Evolutionary conservation across 176 grass and related monocot genomes (phyloP).

Genomic region (Otatea glauca): DNA sequence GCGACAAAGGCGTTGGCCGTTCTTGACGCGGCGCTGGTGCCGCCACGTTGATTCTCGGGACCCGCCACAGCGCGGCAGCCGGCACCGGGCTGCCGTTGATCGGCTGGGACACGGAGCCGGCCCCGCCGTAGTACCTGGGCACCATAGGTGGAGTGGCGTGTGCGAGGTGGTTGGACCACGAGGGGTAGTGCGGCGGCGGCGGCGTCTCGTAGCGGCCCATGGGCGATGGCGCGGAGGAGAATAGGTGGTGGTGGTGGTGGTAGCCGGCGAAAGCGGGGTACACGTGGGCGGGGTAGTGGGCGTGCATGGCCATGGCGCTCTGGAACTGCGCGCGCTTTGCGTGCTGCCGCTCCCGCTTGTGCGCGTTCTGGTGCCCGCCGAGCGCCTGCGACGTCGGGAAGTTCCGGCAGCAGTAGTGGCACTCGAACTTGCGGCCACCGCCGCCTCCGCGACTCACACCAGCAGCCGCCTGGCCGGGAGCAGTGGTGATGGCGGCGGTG

Average conservation of each 20-base stretch:
- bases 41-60: slow-evolving; percentile 40
- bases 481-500: not conserved
- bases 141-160: not conserved
- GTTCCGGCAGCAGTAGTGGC: slow-evolving; percentile 98
- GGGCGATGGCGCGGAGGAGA: slow-evolving; percentile 27
- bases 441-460: not conserved
- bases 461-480: not conserved
- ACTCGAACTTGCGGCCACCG: slow-evolving; percentile 78
- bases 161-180: slow-evolving; percentile 52
- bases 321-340: slow-evolving; percentile 87
- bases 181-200: slow-evolving; percentile 68
- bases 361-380: slow-evolving; percentile 98
- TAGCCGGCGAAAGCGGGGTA: slow-evolving; percentile 65
- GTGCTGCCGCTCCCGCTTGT: slow-evolving; percentile 78
- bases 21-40: slow-evolving; percentile 42
- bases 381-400: slow-evolving; percentile 96
- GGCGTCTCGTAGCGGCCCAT: slow-evolving; percentile 52
- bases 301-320: slow-evolving; percentile 69
- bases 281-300: slow-evolving; percentile 49
- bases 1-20: slow-evolving; percentile 33
- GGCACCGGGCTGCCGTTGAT: slow-evolving; percentile 74
- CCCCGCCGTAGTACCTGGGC: slow-evolving; percentile 60
- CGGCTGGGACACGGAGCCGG: slow-evolving; percentile 62
- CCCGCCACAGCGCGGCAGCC: slow-evolving; percentile 51
- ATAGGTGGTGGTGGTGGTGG: slow-evolving; percentile 47